Base-by-base conservation (phyloP, 1,139 yeast species). In the Debaryomyces nepalensis region DNA sequence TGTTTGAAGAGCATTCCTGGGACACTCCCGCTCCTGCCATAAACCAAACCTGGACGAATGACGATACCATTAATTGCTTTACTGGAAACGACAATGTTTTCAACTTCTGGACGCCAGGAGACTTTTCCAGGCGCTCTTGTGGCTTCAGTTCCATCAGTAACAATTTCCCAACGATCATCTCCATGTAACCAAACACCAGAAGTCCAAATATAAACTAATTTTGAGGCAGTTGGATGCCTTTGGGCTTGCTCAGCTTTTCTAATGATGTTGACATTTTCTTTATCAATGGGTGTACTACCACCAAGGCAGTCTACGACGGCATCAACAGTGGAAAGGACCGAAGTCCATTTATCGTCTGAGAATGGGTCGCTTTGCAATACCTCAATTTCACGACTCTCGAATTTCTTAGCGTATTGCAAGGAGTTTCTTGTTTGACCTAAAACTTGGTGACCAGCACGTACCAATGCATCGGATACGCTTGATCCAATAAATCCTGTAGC, bases 241-340 rank as follows among this genome's bases (percentile, higher is more conserved):
- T 33, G 3, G 2, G 41, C 41, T 2, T 23, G 11, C n/a, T 39
- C 41, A 15, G 38, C 38, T 20, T 39, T 39, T 33, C 21, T 37
- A 16, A 37, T 22, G n/a, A 37, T 12, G 10, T 37, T 21, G 4
- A 31, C 7, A 22, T 24, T 24, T 24, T 24, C 15, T 24, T 24
- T 24, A 11, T 24, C 27, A 24, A 24, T 26, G 4, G 37, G 42
- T 7, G 39, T 24, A 15, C 32, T 23, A 26, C 42, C 42, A 15
- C 42, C 42, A 5, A 39, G n/a, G 16, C 39, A 33, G 53, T 55
- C 58, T 44, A 54, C 57, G 39, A 43, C 51, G 44, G 26, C 33
- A 27, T 39, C 42, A 33, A 39, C 21, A 7, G 33, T 7, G 11
- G 26, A 20, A 26, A 16, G 24, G 2, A 11, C 16, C 2, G 27